Evolutionary conservation across 2,329 filamentous ascomycete genomes (phyloP).

Genomic region (Bipolaris oryzae): DNA sequence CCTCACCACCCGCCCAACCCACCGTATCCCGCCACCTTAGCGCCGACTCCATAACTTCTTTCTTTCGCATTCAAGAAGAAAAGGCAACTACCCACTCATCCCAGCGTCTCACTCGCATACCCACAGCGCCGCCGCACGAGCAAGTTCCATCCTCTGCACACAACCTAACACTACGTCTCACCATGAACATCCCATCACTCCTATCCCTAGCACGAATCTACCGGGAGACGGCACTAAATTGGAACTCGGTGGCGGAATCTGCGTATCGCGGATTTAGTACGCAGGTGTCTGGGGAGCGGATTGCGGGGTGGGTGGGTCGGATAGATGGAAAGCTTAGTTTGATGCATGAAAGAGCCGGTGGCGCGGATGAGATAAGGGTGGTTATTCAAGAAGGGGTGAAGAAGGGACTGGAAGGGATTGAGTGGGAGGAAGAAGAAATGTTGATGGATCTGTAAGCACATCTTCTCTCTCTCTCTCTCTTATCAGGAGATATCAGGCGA

Average conservation of each 20-base stretch:
- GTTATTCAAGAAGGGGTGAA: slow-evolving; percentile 25
- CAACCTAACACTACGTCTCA: neutral
- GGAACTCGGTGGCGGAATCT: slow-evolving; percentile 19
- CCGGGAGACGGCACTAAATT: slow-evolving; percentile 26
- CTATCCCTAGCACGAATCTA: slow-evolving; percentile 13
- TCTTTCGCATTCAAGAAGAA: neutral
- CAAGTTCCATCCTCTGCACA: no score
- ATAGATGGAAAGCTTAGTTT: slow-evolving; percentile 22
- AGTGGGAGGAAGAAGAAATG: slow-evolving; percentile 30
- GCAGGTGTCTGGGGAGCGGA: neutral
- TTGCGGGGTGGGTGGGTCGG: slow-evolving; percentile 23
- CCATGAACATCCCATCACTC: slow-evolving; percentile 13
- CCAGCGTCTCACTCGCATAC: no score
- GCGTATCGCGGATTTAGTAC: slow-evolving; percentile 19
- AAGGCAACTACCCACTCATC: neutral
- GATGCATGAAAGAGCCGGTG: slow-evolving; percentile 13
- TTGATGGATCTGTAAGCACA: slow-evolving; percentile 27
- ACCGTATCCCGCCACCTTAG: neutral
- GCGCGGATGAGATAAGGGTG: slow-evolving; percentile 11
- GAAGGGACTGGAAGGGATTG: neutral
- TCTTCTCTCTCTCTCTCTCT: no score
- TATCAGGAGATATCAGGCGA: no score
- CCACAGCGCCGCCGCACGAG: no score
- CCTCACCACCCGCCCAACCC: neutral
- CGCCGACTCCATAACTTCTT: neutral